Evolutionary conservation across 2,329 filamentous ascomycete genomes (phyloP).

Genomic region (Graphilbum sp.): DNA sequence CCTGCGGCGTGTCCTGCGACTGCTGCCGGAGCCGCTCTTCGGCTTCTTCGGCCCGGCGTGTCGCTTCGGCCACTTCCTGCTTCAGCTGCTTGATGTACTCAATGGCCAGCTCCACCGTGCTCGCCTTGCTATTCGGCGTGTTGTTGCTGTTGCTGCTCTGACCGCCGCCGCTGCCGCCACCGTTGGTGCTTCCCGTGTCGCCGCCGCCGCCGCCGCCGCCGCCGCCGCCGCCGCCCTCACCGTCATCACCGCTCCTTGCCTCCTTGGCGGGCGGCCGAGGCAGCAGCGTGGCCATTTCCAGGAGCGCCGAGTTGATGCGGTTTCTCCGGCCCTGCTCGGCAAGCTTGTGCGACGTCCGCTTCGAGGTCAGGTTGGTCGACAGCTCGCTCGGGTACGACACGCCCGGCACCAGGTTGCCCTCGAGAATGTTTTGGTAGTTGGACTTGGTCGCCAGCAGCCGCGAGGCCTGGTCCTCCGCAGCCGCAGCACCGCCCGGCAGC

Average conservation of each 20-base stretch:
- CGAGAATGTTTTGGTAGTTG: conserved; percentile 94
- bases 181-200: conserved; percentile 56
- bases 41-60: conserved; percentile 44
- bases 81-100: conserved; percentile 83
- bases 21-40: conserved; percentile 37
- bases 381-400: conserved; percentile 82
- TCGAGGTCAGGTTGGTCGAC: conserved; percentile 86
- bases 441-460: conserved; percentile 82
- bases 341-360: conserved; percentile 94
- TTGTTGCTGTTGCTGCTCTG: conserved; percentile 18
- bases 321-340: conserved; percentile 92
- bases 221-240: conserved; percentile 18
- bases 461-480: conserved; percentile 44
- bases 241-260: background rate
- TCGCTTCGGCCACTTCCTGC: conserved; percentile 51
- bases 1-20: background rate
- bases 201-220: conserved; percentile 16
- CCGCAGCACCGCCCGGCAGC: conserved; percentile 41
- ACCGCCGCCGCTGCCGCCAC: conserved; percentile 1
- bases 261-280: conserved; percentile 27
- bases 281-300: conserved; percentile 79
- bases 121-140: conserved; percentile 71
- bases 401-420: conserved; percentile 79
- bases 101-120: conserved; percentile 93
- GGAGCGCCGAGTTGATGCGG: conserved; percentile 83